A percentile compares a stretch with the other conserved stretches of the same genome.
Evolutionary conservation across 2,329 filamentous ascomycete species (phyloP).

Genomic region (Calonectria honghensis): DNA sequence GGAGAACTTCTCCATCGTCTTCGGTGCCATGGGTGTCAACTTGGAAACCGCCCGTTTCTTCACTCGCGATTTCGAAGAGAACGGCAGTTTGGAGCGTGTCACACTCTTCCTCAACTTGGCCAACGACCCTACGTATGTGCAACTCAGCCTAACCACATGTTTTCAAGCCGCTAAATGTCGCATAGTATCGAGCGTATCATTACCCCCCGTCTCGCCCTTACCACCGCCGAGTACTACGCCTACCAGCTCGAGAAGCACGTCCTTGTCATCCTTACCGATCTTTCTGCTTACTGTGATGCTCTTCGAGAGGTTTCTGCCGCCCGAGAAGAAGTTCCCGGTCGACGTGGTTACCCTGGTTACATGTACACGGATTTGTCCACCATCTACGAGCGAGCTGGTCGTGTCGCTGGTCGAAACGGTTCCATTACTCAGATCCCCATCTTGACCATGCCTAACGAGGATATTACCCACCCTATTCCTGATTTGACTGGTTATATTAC

Average conservation of each 20-base stretch:
- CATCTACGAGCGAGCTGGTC: conserved; percentile 98
- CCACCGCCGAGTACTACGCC: conserved; percentile 99
- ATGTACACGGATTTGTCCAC: conserved; percentile 99
- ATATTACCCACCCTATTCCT: conserved; percentile 99
- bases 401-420: conserved; percentile 96
- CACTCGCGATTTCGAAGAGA: conserved; percentile 98
- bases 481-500: conserved; percentile 99
- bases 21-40: conserved; percentile 99
- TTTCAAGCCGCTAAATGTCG: conserved; percentile 34
- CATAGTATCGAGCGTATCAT: conserved; percentile 98
- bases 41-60: conserved; percentile 99
- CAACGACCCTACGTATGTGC: conserved; percentile 94
- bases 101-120: conserved; percentile 99
- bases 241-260: conserved; percentile 99
- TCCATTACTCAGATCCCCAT: conserved; percentile 99
- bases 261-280: conserved; percentile 96
- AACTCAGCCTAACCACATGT: neutral
- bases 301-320: conserved; percentile 98
- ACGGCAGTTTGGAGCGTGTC: conserved; percentile 97
- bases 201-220: conserved; percentile 97
- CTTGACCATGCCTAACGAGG: conserved; percentile 99
- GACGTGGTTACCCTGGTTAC: conserved; percentile 99
- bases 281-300: conserved; percentile 98
- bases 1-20: conserved; percentile 99
- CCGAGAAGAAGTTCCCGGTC: conserved; percentile 98